Evolutionary conservation across 2,329 filamentous ascomycete species (phyloP), one percentile per base, ranked within the genome.

Genomic region (Ophiocordyceps camponoti-saundersi): DNA sequence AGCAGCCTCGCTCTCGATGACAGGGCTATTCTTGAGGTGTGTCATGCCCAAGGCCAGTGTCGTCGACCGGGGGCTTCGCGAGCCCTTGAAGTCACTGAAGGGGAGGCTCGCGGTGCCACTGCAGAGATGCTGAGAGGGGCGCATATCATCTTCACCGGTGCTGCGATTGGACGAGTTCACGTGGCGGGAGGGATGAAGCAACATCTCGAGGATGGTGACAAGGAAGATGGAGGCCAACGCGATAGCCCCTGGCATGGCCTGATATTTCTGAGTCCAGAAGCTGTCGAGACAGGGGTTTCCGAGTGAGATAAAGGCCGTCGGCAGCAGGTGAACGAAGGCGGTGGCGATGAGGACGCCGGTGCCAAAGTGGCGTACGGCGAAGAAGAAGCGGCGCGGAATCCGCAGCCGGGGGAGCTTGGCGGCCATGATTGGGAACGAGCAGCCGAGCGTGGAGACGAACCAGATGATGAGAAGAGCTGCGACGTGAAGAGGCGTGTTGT

Each of bases 181-280:
- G 45, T 60, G 62, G 16, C 65, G 59, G 16, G 62, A 61, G 0
- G 69, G 69, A 40, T 69, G 67, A 48, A 80, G 75, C 23, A 73
- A 64, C 73, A 79, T 94, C 62, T 95, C 89, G 50, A 95, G 73
- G 12, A 80, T 71, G 11, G 90, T 83, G 7, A 95, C 87, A 11
- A 85, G 70, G 54, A 93, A 73, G 36, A 87, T 84, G 26, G 82
- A 80, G 12, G 79, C 67, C 77, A 94, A 86, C 44, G 85, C 80
- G 48, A 93, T 79, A 46, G 88, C 73, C 4, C 87, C 86, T 1
- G 86, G 79, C 66, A 92, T 84, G 21, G 85, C 82, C 46, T 73
- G 75, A 63, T 90, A 94, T 26, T 76, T 73, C 42, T 79, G 56
- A 56, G 76, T 88, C 78, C 86, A 93, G 58, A 88, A 84, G 47